Evolutionary conservation across 139 green algal genomes (phyloP), one percentile per base, ranked within the genome.

Genomic region (Chlorella sorokiniana): DNA sequence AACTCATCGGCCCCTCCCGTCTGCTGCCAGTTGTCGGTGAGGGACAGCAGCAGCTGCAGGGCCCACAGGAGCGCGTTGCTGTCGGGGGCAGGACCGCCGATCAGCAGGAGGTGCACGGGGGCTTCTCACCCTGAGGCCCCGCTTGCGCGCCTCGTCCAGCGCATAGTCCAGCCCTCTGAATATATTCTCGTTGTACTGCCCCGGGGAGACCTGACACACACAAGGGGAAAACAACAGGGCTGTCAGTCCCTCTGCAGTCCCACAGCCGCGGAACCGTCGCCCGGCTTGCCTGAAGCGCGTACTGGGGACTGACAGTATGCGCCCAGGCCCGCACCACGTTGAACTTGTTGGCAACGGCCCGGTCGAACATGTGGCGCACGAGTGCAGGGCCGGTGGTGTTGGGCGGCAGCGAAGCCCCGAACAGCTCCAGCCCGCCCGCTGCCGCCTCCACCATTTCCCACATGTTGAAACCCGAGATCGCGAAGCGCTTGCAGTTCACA

Each of bases 401-500:
- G 0, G 69, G 25, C 10, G 90, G 89, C 35, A 93, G 81, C 1
- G 71, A 79, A 20, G 89, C 85, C 7, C 83, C 90, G 48, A 84
- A 83, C 35, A 93, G 83, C 31, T 88, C 61, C 37, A 91, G 81
- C 5, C 83, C 90, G 9, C 90, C 90, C 10, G 86, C 85, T 16
- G 72, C 86, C 10, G 84, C 83, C 76, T 93, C 89, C 48, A 92
- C 51, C 29, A 86, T 64, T 72, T 94, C 90, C 90, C 90, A 94
- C 76, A 79, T 42, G 75, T 91, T 91, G 78, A 78, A 89, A 20
- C 85, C 85, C 1, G 73, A 45, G 11, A 89, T 29, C 22, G 81
- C 84, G 33, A 87, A 90, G 41, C 35, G 63, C 51, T 84, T 77
- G 68, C 86, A 91, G n/a, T 78, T 76, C 18, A 85, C 64, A 27